Conservation (phyloP, 2,329 filamentous ascomycete species). For the Didymella pinodella region DNA sequence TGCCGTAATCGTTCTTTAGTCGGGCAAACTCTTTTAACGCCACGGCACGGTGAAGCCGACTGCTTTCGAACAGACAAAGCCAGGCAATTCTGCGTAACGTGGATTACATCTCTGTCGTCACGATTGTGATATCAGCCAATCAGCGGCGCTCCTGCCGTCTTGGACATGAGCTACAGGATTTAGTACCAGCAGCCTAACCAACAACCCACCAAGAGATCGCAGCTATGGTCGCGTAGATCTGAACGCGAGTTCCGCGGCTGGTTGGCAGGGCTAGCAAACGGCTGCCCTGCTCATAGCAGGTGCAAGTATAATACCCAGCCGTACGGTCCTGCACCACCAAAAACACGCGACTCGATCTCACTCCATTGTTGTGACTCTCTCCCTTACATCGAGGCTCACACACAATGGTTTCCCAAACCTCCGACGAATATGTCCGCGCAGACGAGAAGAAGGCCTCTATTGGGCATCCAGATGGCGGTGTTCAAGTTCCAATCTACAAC, state of each 20-base stretch:
- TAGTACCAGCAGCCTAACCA: constrained; percentile 22
- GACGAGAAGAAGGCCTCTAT: constrained; percentile 16
- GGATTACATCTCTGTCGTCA: constrained; percentile 21
- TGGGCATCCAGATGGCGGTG: constrained; percentile 13
- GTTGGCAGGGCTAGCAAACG: constrained; percentile 9
- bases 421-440: constrained; percentile 11
- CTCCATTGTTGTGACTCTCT: constrained; percentile 16
- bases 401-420: constrained; percentile 16
- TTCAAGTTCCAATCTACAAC: constrained; percentile 40
- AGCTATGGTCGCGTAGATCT: constrained; percentile 24
- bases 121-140: constrained; percentile 14
- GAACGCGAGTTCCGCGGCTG: constrained; percentile 13
- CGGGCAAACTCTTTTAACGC: constrained; percentile 19
- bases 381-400: constrained; percentile 11
- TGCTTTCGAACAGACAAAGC: constrained; percentile 20
- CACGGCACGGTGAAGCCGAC: constrained; percentile 19
- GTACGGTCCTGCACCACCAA: constrained; percentile 16
- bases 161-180: constrained; percentile 13
- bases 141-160: constrained; percentile 15
- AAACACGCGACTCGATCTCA: constrained; percentile 12
- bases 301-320: constrained; percentile 20
- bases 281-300: constrained; percentile 11
- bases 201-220: constrained; percentile 17
- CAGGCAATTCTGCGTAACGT: constrained; percentile 7
- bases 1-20: constrained; percentile 15